Base-by-base conservation (phyloP, 768 basidiomycete species). In the Lepiota brunneoincarnata region DNA sequence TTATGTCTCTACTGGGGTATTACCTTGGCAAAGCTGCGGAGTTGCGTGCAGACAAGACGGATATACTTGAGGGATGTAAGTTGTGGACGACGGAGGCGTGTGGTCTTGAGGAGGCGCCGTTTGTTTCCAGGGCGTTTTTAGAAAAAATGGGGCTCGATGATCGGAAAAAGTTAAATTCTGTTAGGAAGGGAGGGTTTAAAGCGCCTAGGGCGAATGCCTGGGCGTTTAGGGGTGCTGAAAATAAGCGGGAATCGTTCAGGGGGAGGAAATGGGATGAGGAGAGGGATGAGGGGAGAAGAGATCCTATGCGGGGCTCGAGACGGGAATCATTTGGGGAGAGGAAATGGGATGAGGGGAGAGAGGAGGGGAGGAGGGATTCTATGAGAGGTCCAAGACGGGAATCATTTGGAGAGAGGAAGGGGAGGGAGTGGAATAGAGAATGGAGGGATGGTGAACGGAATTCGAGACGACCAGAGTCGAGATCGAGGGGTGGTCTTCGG, bases 1-100 rank as follows among this genome's bases (percentile, higher is more conserved):
- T 64, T 54, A 41, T 55, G 20, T 61, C 65, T 1, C 53, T 62
- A 12, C 36, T 64, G 3, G 68, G 68, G 1, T 69, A 67, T 56
- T 67, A 64, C 53, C 38, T 62, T n/a, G 62, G 67, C 3, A 59
- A 58, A 17, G 10, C 42, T 0, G 28, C 36, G 6, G 52, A 62
- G 28, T 51, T 62, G 17, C 61, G 64, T 3, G 21, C 59, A 31
- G 21, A 41, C 9, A 11, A 45, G 44, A 35, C 52, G 3, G 48
- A 54, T 2, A 53, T 64, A 2, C 15, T 61, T 0, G 45, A 54
- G 17, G 65, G 58, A 18, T 52, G 67, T 24, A 50, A 63, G 48
- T 20, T 39, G 31, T 62, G 57, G 58, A 59, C 59, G 49, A 35
- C 39, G 48, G 58, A 64, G 41, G 63, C 65, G 39, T 59, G 64